A percentile compares a stretch with the other conserved stretches of the same genome.
Conservation (phyloP, 495 filamentous ascomycete genomes). For the Podospora tetraspora region DNA sequence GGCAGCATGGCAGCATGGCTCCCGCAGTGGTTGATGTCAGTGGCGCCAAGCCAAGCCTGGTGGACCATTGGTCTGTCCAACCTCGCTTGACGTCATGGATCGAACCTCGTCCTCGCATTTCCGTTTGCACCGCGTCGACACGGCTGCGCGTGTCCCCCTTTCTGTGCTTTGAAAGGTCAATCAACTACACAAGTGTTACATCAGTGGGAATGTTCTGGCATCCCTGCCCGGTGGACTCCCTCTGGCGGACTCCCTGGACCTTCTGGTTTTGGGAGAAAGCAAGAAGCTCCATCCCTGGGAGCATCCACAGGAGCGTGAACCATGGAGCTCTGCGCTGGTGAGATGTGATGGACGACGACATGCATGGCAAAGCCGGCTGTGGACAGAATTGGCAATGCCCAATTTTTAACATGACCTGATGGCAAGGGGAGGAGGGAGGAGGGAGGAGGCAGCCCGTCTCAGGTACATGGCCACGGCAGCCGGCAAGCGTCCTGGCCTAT, state of each 20-base stretch:
- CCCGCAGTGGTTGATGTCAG: conserved; percentile 5
- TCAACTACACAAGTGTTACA: conserved; percentile 11
- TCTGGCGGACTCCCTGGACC: background rate
- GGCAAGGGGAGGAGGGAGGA: no score
- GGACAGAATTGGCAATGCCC: no score
- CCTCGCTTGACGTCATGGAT: conserved; percentile 26
- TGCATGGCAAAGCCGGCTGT: background rate
- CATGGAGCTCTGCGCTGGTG: no score
- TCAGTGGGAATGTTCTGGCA: conserved; percentile 12
- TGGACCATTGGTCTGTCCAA: background rate
- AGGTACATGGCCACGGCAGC: background rate
- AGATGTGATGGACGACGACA: background rate
- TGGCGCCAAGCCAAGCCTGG: conserved; percentile 6
- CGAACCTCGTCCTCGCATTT: conserved; percentile 5
- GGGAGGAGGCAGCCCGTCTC: background rate
- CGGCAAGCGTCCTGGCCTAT: background rate
- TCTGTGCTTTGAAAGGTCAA: conserved; percentile 7
- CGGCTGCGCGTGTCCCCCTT: conserved; percentile 2
- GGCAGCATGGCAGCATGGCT: background rate
- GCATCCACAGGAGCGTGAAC: background rate
- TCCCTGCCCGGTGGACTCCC: background rate
- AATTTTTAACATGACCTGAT: background rate
- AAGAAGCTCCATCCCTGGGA: background rate
- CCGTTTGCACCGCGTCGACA: conserved; percentile 11
- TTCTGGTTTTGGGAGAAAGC: background rate